Conservation (phyloP, 768 basidiomycete genomes). For the Crucibulum laeve region DNA sequence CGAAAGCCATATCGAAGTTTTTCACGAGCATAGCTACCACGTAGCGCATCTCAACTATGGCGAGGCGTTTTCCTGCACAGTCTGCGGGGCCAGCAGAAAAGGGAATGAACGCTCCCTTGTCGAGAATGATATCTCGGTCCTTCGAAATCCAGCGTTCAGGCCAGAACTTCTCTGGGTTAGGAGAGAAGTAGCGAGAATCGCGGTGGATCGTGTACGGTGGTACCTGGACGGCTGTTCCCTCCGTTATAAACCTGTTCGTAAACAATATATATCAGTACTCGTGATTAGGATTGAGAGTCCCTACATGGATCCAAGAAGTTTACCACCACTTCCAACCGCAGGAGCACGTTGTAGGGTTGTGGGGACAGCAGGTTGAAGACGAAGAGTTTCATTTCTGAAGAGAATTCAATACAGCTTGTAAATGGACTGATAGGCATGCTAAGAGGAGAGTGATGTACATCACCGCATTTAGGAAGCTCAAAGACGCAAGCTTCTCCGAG, state of each 20-base stretch:
- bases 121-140: constrained; percentile 17
- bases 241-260: constrained; percentile 27
- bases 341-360: constrained; percentile 28
- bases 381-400: constrained; percentile 31
- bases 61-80: constrained; percentile 40
- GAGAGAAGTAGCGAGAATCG: constrained; percentile 32
- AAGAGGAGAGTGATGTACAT: constrained; percentile 21
- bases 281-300: constrained; percentile 3
- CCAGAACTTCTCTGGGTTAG: constrained; percentile 29
- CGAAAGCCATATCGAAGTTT: constrained; percentile 25
- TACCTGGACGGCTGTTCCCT: constrained; percentile 33
- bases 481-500: constrained; percentile 13
- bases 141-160: constrained; percentile 33
- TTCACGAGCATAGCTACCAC: constrained; percentile 21
- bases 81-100: constrained; percentile 44
- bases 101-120: constrained; percentile 26
- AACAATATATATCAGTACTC: not conserved
- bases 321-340: constrained; percentile 21
- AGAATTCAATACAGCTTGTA: not conserved
- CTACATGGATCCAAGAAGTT: constrained; percentile 19
- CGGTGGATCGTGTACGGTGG: constrained; percentile 33
- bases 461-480: constrained; percentile 27
- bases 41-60: constrained; percentile 28
- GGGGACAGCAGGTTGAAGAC: constrained; percentile 31
- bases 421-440: not conserved